Base-by-base conservation (phyloP, 768 basidiomycete genomes). In the Hygrophorus russula region DNA sequence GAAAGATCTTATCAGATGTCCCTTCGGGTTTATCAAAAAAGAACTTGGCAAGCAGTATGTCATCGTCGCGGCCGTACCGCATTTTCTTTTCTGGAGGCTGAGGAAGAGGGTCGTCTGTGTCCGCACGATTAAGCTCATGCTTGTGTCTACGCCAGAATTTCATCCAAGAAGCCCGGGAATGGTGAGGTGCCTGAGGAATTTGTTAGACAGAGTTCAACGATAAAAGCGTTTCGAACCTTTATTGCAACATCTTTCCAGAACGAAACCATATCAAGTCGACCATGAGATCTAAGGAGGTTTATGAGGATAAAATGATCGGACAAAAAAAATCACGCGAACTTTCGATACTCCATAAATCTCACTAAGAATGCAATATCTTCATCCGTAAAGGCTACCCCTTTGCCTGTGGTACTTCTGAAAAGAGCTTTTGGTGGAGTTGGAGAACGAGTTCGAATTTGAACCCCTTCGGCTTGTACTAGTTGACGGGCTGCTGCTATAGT, bases 151-250 rank as follows among this genome's bases (percentile, higher is more conserved):
- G 73, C 76, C 86, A 91, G 60, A 80, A 91, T 61, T 91, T 91
- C 85, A 91, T 88, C 88, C 88, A 91, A 5, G 88, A 91, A 37
- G 88, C 88, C 30, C 86, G 79, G 18, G 88, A 90, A 55, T 91
- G 88, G 60, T 91, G 88, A 0, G 88, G 88, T 0, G 87, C 87
- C 82, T 86, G 53, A 15, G 15, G 31, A 17, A 18, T 13, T 14
- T 14, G 40, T 32, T 19, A 42, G 41, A 14, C 37, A 44, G 34
- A 41, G 5, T 40, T 33, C 24, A 45, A 44, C 42, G 36, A 36
- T 20, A 13, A 49, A 15, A 20, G 32, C 41, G 29, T 62, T 13
- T 53, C 44, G 13, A 65, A 73, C 85, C 74, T 78, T 83, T 11
- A 59, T 53, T 2, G 82, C 82, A 6, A 85, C 77, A 31, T 85